A percentile compares a stretch with the other conserved stretches of the same genome.
Conservation (phyloP, 164 flowering plant species). For the Warburgia ugandensis region DNA sequence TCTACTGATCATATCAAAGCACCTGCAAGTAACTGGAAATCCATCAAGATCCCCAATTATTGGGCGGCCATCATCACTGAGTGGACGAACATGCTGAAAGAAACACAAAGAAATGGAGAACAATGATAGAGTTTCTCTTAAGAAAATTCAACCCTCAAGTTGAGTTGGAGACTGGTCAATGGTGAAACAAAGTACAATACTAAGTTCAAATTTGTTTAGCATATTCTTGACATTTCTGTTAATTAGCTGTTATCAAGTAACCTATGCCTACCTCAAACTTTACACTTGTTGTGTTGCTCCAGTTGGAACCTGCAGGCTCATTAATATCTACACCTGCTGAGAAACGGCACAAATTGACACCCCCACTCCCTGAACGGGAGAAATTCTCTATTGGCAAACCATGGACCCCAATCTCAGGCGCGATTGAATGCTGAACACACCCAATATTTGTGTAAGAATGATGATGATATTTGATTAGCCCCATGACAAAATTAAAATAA, state of each 20-base stretch:
- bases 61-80: slow-evolving; percentile 68
- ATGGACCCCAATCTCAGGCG: slow-evolving; percentile 86
- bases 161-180: not conserved
- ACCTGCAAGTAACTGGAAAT: slow-evolving; percentile 93
- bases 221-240: not conserved
- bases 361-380: slow-evolving; percentile 76
- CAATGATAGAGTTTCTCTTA: not conserved
- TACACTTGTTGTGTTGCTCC: slow-evolving; percentile 83
- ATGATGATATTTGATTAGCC: not conserved
- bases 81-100: slow-evolving; percentile 62
- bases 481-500: slow-evolving; percentile 1
- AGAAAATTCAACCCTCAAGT: not conserved
- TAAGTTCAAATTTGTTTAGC: not conserved
- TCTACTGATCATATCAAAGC: slow-evolving; percentile 7
- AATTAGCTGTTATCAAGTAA: not conserved
- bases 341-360: slow-evolving; percentile 71
- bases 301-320: slow-evolving; percentile 74
- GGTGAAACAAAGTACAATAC: not conserved
- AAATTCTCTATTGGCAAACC: slow-evolving; percentile 72
- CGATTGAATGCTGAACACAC: slow-evolving; percentile 54
- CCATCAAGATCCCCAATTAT: slow-evolving; percentile 79
- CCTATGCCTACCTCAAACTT: slow-evolving; percentile 64
- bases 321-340: slow-evolving; percentile 73
- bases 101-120: slow-evolving; percentile 1
- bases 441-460: slow-evolving; percentile 7